Conservation (phyloP, 75 land plant genomes). For the Sequoiadendron giganteum region DNA sequence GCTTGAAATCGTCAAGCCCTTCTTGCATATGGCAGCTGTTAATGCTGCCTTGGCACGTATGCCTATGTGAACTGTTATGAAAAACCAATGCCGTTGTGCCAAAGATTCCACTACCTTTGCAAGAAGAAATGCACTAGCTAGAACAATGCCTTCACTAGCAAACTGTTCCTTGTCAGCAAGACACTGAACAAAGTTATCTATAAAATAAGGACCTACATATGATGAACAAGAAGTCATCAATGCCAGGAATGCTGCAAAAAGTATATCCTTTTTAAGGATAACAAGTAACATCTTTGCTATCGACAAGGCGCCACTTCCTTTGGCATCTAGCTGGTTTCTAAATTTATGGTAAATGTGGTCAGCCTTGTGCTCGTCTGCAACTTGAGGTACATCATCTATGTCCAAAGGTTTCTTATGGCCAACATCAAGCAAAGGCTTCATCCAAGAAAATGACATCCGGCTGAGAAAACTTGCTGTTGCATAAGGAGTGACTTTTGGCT, state of each 20-base stretch:
- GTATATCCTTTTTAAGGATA: slow-evolving; percentile 30
- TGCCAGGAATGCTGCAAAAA: slow-evolving; percentile 32
- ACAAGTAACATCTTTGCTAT: slow-evolving; percentile 35
- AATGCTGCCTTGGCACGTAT: slow-evolving; percentile 17
- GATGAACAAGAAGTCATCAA: slow-evolving; percentile 31
- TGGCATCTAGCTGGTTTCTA: slow-evolving; percentile 27
- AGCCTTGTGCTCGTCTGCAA: slow-evolving; percentile 41
- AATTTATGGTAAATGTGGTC: slow-evolving; percentile 29
- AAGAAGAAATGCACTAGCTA: slow-evolving; percentile 51
- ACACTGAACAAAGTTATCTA: slow-evolving; percentile 52
- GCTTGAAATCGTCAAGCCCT: slow-evolving; percentile 30
- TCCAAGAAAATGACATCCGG: slow-evolving; percentile 71
- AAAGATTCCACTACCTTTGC: slow-evolving; percentile 36
- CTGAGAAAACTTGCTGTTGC: slow-evolving; percentile 53
- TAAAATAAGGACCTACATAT: slow-evolving; percentile 64
- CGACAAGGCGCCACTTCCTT: slow-evolving; percentile 10
- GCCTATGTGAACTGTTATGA: slow-evolving; percentile 18
- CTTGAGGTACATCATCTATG: slow-evolving; percentile 66
- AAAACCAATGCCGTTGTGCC: slow-evolving; percentile 24
- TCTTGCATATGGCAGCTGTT: slow-evolving; percentile 22
- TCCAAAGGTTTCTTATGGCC: slow-evolving; percentile 56
- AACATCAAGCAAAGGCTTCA: slow-evolving; percentile 49
- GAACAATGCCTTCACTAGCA: slow-evolving; percentile 39
- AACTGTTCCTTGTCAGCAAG: neutral
- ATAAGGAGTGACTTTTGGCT: slow-evolving; percentile 39